A percentile compares a stretch with the other conserved stretches of the same genome.
These are phyloP conservation scores for Trichoderma sp. DNA, from an alignment of 2,329 filamentous ascomycete genomes.

Conservation along the genomic window DNA sequence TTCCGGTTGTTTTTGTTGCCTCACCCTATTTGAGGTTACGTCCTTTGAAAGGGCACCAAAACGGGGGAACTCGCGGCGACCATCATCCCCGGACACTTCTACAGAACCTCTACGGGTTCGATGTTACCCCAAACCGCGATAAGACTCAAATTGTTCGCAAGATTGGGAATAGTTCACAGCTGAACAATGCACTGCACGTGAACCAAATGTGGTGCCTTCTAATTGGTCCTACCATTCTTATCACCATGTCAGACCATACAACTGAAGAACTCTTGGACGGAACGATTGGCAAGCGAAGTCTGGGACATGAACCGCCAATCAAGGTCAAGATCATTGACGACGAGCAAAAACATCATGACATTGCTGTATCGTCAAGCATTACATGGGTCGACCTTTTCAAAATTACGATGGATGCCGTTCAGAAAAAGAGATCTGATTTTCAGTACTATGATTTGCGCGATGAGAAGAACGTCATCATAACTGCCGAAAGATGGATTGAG, in stretches of 20 bases:
- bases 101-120: constrained; percentile 5
- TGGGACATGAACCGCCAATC: neutral
- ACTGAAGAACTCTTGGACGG: neutral
- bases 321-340: neutral
- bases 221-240: neutral
- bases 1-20: neutral
- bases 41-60: neutral
- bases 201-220: constrained; percentile 11
- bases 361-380: neutral
- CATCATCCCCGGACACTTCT: neutral
- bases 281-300: neutral
- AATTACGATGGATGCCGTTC: neutral
- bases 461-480: neutral
- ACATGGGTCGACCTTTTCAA: constrained; percentile 11
- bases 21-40: neutral
- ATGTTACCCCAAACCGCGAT: neutral
- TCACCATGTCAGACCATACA: constrained; percentile 1
- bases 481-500: neutral
- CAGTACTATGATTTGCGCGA: neutral
- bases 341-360: neutral
- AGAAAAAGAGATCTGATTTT: neutral
- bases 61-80: neutral
- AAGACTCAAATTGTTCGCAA: neutral
- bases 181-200: neutral
- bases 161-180: neutral